These are phyloP conservation scores for Saussurea involucrata DNA, from an alignment of 129 eudicot genomes.

Conservation along the genomic window DNA sequence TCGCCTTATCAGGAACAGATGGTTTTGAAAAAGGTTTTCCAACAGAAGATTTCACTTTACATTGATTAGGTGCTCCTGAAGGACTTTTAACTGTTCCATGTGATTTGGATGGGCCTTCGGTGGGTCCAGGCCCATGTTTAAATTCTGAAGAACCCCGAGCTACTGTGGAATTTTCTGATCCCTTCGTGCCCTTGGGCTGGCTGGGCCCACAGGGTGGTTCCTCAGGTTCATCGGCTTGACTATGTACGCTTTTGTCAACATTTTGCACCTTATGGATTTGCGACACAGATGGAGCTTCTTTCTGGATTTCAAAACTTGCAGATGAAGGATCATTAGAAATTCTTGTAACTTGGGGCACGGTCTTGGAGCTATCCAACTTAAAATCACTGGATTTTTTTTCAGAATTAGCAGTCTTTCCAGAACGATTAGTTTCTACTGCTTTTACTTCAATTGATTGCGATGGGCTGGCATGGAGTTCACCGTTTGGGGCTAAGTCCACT, in stretches of 20 bases:
- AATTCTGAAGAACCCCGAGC: slow-evolving; percentile 28
- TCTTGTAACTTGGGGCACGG: slow-evolving; percentile 12
- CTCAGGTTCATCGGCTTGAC: slow-evolving; percentile 29
- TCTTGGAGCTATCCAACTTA: slow-evolving; percentile 35
- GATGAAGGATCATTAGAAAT: slow-evolving; percentile 20
- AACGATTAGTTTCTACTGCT: slow-evolving; percentile 28
- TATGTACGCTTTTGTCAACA: slow-evolving; percentile 30
- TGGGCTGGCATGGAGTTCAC: slow-evolving; percentile 18
- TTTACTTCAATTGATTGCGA: slow-evolving; percentile 23
- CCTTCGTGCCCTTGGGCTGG: slow-evolving; percentile 26
- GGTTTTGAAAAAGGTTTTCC: slow-evolving; percentile 58
- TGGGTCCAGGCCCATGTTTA: slow-evolving; percentile 30
- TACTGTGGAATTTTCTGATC: slow-evolving; percentile 29
- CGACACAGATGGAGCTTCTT: slow-evolving; percentile 17
- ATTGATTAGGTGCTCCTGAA: slow-evolving; percentile 38
- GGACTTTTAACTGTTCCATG: slow-evolving; percentile 23
- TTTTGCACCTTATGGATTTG: slow-evolving; percentile 27
- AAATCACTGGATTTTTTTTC: slow-evolving; percentile 29
- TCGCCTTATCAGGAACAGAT: slow-evolving; percentile 38
- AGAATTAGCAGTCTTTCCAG: slow-evolving; percentile 12
- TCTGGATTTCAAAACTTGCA: slow-evolving; percentile 29
- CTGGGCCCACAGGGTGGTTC: slow-evolving; percentile 14
- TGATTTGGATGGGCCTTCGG: slow-evolving; percentile 34
- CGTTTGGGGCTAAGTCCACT: slow-evolving; percentile 18
- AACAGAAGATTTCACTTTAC: slow-evolving; percentile 45